Percentiles rank a stretch among this genome's conserved stretches.
Evolutionary conservation across 2,329 filamentous ascomycete species (phyloP).

Genomic region (Botrytis porri): DNA sequence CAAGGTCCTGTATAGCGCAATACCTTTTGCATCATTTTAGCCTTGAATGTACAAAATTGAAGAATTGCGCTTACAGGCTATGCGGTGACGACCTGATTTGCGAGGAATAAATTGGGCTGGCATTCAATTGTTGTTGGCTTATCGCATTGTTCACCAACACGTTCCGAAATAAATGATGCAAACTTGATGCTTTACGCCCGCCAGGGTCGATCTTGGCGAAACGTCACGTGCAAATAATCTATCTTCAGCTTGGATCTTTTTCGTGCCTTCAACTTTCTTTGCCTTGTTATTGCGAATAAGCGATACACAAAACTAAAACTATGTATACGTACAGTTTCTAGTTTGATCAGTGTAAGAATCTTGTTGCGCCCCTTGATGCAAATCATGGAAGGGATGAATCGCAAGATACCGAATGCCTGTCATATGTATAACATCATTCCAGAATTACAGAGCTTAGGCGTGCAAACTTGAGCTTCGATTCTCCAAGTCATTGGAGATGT

Average conservation of each 20-base stretch:
- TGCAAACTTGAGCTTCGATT: not conserved
- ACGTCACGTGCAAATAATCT: not conserved
- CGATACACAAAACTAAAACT: not conserved
- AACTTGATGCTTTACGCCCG: not conserved
- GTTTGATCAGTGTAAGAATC: not conserved
- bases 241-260: not conserved
- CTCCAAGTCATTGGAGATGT: not conserved
- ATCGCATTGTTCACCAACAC: not conserved
- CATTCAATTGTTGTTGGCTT: slow-evolving; percentile 40
- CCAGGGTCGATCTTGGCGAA: not conserved
- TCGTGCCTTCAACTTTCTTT: not conserved
- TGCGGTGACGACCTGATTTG: slow-evolving; percentile 48
- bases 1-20: slow-evolving; percentile 71
- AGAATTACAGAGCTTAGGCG: not conserved
- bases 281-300: not conserved
- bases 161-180: not conserved
- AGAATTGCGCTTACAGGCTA: slow-evolving; percentile 44
- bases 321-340: not conserved
- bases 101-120: slow-evolving; percentile 45
- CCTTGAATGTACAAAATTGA: not conserved
- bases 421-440: not conserved
- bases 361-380: not conserved
- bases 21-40: slow-evolving; percentile 47
- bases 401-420: not conserved
- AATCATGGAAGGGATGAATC: not conserved